These are phyloP conservation scores for Entophlyctis helioformis DNA, from an alignment of 192 early-diverging fungal species.

Conservation along the genomic window DNA sequence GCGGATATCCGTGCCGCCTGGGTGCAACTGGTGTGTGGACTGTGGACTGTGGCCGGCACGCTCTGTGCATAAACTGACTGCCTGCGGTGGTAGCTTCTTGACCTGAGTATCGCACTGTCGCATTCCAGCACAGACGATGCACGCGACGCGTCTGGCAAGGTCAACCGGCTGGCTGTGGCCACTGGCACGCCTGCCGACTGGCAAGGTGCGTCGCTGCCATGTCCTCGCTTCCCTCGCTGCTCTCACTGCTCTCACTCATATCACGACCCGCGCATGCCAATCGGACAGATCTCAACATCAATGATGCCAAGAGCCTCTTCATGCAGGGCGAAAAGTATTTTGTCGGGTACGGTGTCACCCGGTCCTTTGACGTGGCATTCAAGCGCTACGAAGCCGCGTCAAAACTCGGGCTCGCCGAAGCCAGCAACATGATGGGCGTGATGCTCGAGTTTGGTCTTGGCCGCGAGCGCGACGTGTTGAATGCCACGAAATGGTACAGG, in stretches of 20 bases:
- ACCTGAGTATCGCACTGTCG: constrained; percentile 22
- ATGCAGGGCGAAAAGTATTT: constrained; percentile 41
- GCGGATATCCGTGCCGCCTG: too few species aligned
- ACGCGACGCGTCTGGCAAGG: constrained; percentile 10
- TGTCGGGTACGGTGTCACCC: constrained; percentile 30
- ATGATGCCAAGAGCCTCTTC: constrained; percentile 30
- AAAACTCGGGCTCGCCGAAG: constrained; percentile 21
- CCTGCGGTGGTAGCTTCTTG: too few species aligned
- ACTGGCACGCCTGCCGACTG: constrained; percentile 38
- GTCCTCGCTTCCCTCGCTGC: too few species aligned
- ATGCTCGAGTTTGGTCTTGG: constrained; percentile 42
- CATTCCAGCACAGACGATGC: constrained; percentile 11
- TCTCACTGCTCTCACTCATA: neutral
- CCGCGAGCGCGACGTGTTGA: constrained; percentile 21
- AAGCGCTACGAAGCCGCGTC: constrained; percentile 34
- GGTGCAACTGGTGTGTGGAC: too few species aligned
- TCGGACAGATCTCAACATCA: constrained; percentile 25
- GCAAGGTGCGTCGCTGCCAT: constrained; percentile 16
- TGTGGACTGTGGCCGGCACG: too few species aligned
- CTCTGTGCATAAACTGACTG: too few species aligned
- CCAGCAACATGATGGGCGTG: constrained; percentile 36
- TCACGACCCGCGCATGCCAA: neutral
- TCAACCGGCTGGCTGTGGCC: constrained; percentile 36
- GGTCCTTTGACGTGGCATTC: constrained; percentile 32
- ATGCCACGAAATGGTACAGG: constrained; percentile 23